phyloP scores from a whole-genome alignment of 768 basidiomycete species.

The Tulasnella sp. region DNA sequence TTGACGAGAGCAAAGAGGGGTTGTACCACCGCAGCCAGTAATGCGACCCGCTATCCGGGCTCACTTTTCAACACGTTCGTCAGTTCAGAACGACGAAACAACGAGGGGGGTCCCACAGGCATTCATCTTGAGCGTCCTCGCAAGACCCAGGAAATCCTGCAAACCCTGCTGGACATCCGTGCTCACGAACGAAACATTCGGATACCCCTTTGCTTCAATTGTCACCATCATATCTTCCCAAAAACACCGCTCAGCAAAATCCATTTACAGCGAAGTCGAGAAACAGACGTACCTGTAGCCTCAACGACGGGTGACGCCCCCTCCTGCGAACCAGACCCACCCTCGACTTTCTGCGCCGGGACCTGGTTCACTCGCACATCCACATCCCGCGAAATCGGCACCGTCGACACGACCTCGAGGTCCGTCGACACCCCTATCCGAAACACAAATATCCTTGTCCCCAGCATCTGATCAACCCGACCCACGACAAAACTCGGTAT shows the following conservation, averaged over 20 bases:
- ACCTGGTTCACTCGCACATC: background rate
- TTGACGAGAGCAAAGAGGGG: background rate
- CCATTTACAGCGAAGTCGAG: background rate
- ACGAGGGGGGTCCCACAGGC: background rate
- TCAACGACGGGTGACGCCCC: background rate
- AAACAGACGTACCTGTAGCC: background rate
- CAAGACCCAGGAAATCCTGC: background rate
- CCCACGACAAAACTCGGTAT: background rate
- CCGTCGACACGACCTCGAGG: background rate
- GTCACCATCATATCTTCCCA: background rate
- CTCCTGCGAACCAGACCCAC: background rate
- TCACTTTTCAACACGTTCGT: too few species aligned
- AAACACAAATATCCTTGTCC: background rate
- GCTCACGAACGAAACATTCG: background rate
- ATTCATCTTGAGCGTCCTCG: background rate
- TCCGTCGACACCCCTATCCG: background rate
- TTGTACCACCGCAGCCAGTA: slow-evolving; percentile 9
- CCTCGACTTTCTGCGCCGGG: background rate
- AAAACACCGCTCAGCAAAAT: background rate
- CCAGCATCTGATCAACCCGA: too few species aligned
- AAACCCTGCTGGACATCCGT: background rate
- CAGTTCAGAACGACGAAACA: background rate
- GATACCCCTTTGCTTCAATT: background rate
- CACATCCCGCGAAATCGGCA: background rate
- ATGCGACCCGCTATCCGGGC: background rate